Conservation (phyloP, 1,139 yeast species). For the Arxiozyma bovina region DNA sequence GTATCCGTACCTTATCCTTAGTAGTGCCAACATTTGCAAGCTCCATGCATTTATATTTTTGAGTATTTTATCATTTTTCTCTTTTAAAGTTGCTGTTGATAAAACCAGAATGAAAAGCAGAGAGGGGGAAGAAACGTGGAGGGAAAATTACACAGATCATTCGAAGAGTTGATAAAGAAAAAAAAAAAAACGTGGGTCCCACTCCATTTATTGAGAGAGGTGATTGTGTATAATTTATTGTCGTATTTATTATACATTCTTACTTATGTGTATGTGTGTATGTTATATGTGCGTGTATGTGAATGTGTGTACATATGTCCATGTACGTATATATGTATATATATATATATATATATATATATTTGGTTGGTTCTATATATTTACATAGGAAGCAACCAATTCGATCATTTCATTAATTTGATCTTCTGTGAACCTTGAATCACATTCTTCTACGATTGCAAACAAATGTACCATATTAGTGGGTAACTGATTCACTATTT, state of each 20-base stretch:
- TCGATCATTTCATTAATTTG: constrained; percentile 43
- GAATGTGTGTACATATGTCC: no score
- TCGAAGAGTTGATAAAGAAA: not conserved
- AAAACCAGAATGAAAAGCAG: not conserved
- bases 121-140: no score
- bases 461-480: constrained; percentile 68
- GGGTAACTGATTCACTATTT: constrained; percentile 74
- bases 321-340: no score
- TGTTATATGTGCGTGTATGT: not conserved
- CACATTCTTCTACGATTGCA: constrained; percentile 85
- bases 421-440: constrained; percentile 62
- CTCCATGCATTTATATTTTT: not conserved
- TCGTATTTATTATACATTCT: no score
- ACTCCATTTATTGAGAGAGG: no score
- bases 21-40: no score
- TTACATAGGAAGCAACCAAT: constrained; percentile 4
- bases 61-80: not conserved
- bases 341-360: no score
- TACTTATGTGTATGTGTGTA: no score
- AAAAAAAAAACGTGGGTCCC: not conserved
- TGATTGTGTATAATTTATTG: no score
- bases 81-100: not conserved
- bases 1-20: not conserved
- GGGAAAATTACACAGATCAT: not conserved
- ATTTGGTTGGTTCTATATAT: not conserved